Conservation (phyloP, 352 stramenopile species). For the Phytophthora europaea region DNA sequence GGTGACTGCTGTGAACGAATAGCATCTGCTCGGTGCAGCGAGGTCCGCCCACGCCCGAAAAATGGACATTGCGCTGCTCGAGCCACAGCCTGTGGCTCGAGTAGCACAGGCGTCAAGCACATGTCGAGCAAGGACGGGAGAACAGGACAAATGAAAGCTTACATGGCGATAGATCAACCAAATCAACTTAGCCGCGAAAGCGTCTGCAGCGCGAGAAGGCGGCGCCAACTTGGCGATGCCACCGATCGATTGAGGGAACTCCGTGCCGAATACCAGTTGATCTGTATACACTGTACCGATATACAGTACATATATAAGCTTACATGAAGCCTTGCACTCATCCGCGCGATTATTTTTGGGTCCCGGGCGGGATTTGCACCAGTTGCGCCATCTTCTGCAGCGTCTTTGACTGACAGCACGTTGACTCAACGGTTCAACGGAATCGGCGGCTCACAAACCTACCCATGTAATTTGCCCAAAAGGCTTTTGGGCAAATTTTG, state of each 20-base stretch:
- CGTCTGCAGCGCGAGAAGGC: constrained; percentile 15
- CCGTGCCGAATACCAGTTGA: too few species aligned
- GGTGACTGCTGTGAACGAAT: constrained; percentile 15
- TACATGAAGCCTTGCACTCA: too few species aligned
- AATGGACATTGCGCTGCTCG: background rate
- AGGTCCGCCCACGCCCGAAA: background rate
- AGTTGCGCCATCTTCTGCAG: constrained; percentile 25
- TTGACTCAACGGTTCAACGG: too few species aligned
- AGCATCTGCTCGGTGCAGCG: constrained; percentile 17
- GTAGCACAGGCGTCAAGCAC: constrained; percentile 6
- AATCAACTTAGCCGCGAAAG: constrained; percentile 2
- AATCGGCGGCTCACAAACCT: background rate
- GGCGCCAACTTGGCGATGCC: background rate
- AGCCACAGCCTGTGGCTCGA: background rate
- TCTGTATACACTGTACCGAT: too few species aligned
- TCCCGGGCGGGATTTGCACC: constrained; percentile 9
- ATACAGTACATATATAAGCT: too few species aligned
- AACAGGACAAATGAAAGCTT: background rate
- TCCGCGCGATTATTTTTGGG: background rate
- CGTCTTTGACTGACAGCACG: background rate
- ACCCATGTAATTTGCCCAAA: too few species aligned
- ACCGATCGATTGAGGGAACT: background rate
- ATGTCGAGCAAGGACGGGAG: constrained; percentile 14
- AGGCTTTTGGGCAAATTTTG: too few species aligned
- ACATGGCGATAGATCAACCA: background rate